Evolutionary conservation across 1,284 basidiomycete species (phyloP), one percentile per base, ranked within the genome.

Genomic region (Amylostereum areolatum): DNA sequence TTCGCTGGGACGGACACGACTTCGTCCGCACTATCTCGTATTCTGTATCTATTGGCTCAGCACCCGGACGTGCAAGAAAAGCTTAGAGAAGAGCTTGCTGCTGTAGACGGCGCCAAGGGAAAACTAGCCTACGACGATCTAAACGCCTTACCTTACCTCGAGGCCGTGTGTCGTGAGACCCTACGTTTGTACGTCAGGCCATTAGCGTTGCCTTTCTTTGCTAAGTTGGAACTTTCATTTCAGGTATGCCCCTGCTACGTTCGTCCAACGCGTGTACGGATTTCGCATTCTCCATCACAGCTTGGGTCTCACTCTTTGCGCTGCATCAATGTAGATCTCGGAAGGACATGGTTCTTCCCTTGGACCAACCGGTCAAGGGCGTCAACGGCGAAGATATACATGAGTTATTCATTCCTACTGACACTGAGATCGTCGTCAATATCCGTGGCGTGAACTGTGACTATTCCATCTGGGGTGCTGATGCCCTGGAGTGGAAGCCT

Each of bases 161-260:
- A 78, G 52, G 71, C 73, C 2, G 68, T 76, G 2, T 59, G 73
- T 5, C 72, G 72, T 46, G 75, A 78, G 54, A 75, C 73, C 4
- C 56, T 77, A 45, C 59, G 74, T 47, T 49, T 76, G 37, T 57
- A 52, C 18, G 18, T 18, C 18, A 18, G 18, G 18, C 18, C 18
- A 18, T 18, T 18, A 18, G 18, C 18, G 18, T 18, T 18, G 18
- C 18, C 18, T 18, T 18, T 1, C 18, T 18, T 18, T 18, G 18
- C 18, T 18, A 18, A 18, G 18, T 18, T 18, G 18, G 18, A 18
- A 18, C 18, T 18, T 18, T 18, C 18, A 18, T 18, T 18, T 18
- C 18, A 18, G 5, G 10, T 69, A 71, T 52, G 71, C 73, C 9
- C 71, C 72, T 6, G 69, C 72, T 11, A 68, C 71, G 9, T 72